A percentile compares a stretch with the other conserved stretches of the same genome.
Evolutionary conservation across 768 basidiomycete species (phyloP).

Genomic region (Hericium rajendrae): DNA sequence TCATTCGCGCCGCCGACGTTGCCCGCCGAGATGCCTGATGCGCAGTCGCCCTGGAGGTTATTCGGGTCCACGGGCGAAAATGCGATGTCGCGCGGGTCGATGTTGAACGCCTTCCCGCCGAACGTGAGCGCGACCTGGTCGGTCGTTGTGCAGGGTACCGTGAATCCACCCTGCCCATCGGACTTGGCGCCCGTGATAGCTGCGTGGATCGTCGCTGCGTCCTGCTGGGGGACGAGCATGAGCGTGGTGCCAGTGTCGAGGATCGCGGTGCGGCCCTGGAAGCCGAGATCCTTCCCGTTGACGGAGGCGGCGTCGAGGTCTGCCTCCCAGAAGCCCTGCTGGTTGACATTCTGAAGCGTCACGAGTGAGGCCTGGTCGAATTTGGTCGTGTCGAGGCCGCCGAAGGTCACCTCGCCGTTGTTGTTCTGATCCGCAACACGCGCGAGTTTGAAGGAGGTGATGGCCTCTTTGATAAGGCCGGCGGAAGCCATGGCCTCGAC

Average conservation of each 20-base stretch:
- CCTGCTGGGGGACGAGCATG: conserved; percentile 30
- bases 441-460: conserved; percentile 74
- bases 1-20: conserved; percentile 46
- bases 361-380: conserved; percentile 51
- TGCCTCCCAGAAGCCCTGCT: conserved; percentile 75
- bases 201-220: conserved; percentile 46
- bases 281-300: conserved; percentile 41
- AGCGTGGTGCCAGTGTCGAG: conserved; percentile 41
- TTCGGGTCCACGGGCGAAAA: conserved; percentile 44
- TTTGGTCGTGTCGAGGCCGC: conserved; percentile 62
- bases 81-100: conserved; percentile 58
- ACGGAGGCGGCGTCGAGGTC: conserved; percentile 48
- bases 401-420: conserved; percentile 79
- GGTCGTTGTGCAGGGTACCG: conserved; percentile 54
- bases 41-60: conserved; percentile 49
- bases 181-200: conserved; percentile 45
- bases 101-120: conserved; percentile 47
- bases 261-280: conserved; percentile 62
- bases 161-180: conserved; percentile 42
- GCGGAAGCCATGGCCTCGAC: conserved; percentile 56
- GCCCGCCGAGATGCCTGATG: conserved; percentile 61
- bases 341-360: conserved; percentile 54
- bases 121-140: conserved; percentile 47
- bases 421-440: conserved; percentile 59
- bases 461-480: conserved; percentile 49